Percentiles rank a stretch among this genome's conserved stretches.
These are phyloP conservation scores for Bathelium albidoporum DNA, from an alignment of 495 filamentous ascomycete species.

Conservation along the genomic window DNA sequence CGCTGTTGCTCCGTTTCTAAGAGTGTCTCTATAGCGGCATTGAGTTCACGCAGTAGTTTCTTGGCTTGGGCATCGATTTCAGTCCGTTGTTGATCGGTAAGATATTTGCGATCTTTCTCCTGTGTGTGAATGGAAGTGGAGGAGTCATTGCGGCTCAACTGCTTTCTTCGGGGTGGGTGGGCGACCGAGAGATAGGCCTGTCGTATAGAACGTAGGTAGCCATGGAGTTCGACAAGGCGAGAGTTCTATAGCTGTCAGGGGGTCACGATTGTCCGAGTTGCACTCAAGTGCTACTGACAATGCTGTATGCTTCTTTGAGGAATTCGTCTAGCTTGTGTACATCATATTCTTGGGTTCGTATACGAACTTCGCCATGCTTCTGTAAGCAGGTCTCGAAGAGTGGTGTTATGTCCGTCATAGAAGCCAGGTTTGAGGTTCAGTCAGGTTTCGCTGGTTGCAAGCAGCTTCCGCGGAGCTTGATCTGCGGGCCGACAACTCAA, in stretches of 20 bases:
- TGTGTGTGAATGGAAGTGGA: slow-evolving; percentile 12
- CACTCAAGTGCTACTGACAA: slow-evolving; percentile 46
- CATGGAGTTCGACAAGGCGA: slow-evolving; percentile 65
- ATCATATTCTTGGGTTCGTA: slow-evolving; percentile 31
- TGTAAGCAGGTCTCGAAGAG: slow-evolving; percentile 59
- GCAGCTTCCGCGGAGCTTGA: not conserved
- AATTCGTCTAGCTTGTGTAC: slow-evolving; percentile 65
- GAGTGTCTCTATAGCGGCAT: slow-evolving; percentile 61
- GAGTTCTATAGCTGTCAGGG: slow-evolving; percentile 53
- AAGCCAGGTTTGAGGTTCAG: not conserved
- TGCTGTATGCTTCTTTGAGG: slow-evolving; percentile 88
- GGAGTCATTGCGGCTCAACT: slow-evolving; percentile 22
- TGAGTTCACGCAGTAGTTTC: slow-evolving; percentile 69
- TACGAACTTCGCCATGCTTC: slow-evolving; percentile 41
- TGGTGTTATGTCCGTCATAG: slow-evolving; percentile 53
- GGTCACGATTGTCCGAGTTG: not conserved
- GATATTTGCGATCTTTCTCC: slow-evolving; percentile 36
- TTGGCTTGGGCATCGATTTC: slow-evolving; percentile 78
- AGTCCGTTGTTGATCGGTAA: slow-evolving; percentile 38
- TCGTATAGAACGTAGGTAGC: slow-evolving; percentile 70
- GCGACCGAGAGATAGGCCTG: slow-evolving; percentile 83
- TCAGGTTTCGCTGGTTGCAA: not conserved
- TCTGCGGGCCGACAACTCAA: not conserved
- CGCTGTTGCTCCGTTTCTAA: slow-evolving; percentile 74
- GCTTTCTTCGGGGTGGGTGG: slow-evolving; percentile 40